Evolutionary conservation across 2,329 filamentous ascomycete genomes (phyloP), one percentile per base, ranked within the genome.

Genomic region (Aquanectria penicillioides): DNA sequence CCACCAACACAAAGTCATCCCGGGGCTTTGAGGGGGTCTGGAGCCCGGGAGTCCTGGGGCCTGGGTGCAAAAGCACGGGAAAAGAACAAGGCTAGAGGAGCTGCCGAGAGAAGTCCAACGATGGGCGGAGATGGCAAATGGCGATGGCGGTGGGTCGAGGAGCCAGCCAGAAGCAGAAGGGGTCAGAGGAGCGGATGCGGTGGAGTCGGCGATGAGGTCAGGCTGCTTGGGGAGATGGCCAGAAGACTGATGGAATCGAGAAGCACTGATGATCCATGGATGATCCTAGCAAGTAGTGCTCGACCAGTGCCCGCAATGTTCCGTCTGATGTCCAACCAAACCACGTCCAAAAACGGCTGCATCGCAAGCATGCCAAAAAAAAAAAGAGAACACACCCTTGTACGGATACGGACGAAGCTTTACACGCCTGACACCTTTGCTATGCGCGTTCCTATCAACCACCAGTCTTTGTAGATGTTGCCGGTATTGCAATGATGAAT

Each of bases 351-450:
- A 60, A 64, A 63, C 56, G 47, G 49, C 26, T 46, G 55, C 57
- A 65, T 68, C 66, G 62, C 65, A 58, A 62, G 58, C 56, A 59
- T 59, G 36, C 41, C 51, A 55, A 51, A 48, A 61, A 62, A 48
- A 58, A 50, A 38, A 47, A 12, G 17, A 13, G 17, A 26, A 12
- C 22, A 15, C 38, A 44, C n/a, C 28, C 28, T 43, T 34, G 43
- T 51, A 52, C 59, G 51, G 43, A 37, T 22, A 22, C 36, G 41
- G 55, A 63, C 57, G 31, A 34, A 34, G 38, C 22, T 34, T 34
- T 46, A 31, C 46, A 29, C 13, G 31, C 33, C 10, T 12, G 25
- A 3, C n/a, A 9, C 23, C 36, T 37, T 47, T 18, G 22, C 26
- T 15, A 26, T 48, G 22, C 17, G 28, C 26, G 23, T 26, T 41